phyloP scores from a whole-genome alignment of 1,139 yeast genomes.

The Kodamaea arcana region DNA sequence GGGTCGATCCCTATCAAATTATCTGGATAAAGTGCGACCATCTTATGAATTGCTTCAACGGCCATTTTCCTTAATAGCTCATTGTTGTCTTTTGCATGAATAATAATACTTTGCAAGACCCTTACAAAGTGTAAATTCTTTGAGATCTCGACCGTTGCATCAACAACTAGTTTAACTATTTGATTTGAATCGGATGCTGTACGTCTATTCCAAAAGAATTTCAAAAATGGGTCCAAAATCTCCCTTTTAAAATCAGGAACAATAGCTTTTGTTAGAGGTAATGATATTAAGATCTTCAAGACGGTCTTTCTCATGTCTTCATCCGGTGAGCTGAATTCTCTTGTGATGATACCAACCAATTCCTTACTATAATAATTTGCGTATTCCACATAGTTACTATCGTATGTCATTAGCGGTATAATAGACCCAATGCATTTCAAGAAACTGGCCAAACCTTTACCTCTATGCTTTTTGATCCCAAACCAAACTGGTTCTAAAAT shows the following conservation, averaged over 20 bases:
- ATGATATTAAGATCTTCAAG: conserved; percentile 33
- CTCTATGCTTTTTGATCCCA: conserved; percentile 75
- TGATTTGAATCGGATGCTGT: conserved; percentile 51
- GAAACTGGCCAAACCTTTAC: conserved; percentile 72
- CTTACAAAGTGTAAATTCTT: conserved; percentile 62
- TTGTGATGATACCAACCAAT: conserved; percentile 57
- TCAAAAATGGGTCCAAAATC: conserved; percentile 61
- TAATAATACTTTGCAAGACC: conserved; percentile 55
- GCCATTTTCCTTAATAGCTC: conserved; percentile 80
- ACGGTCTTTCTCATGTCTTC: conserved; percentile 85
- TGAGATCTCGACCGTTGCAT: conserved; percentile 68
- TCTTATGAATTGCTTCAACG: conserved; percentile 54
- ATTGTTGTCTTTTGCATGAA: conserved; percentile 72
- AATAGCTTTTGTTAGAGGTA: conserved; percentile 31
- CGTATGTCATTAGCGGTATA: conserved; percentile 75
- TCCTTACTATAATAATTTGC: conserved; percentile 76
- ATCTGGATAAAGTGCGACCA: conserved; percentile 25
- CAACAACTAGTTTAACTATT: conserved; percentile 58
- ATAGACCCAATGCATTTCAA: conserved; percentile 75
- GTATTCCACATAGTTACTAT: conserved; percentile 56
- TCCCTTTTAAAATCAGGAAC: conserved; percentile 32
- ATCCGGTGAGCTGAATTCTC: conserved; percentile 81
- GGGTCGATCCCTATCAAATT: conserved; percentile 36
- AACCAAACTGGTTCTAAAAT: conserved; percentile 75
- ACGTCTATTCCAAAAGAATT: conserved; percentile 75